Evolutionary conservation across 225 moss, liverwort and hornwort genomes (phyloP), one percentile per base, ranked within the genome.

Genomic region (Takakia lepidozioides): DNA sequence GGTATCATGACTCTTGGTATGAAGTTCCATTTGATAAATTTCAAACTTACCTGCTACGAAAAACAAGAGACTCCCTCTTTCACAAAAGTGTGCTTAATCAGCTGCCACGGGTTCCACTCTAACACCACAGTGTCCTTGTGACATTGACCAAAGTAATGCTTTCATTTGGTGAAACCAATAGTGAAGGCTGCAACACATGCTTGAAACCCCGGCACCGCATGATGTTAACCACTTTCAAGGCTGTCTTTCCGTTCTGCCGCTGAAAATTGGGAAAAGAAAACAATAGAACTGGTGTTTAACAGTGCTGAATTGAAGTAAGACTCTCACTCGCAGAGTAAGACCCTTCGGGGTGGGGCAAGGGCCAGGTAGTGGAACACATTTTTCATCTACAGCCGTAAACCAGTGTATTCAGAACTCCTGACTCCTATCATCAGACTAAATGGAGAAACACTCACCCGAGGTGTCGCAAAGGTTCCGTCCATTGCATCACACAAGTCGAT

Each of bases 401-500:
- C n/a, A n/a, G n/a, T n/a, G n/a, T n/a, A n/a, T n/a, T 46, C 4
- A 29, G 1, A 16, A 25, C 26, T 15, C 14, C 10, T 4, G n/a
- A 16, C n/a, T 29, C n/a, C 18, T 29, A 13, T 49, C 24, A 32
- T 6, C 8, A 32, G 11, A 32, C 7, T 32, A 32, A 32, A 11
- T 32, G 0, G 7, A 32, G 32, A 32, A 32, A 29, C 11, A 27
- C 50, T 56, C 63, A 73, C 68, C 59, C 29, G 44, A 43, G 62
- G 64, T 27, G 44, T 56, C 10, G 62, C 38, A 28, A 51, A 81
- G 16, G 43, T 45, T 2, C 41, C 45, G 40, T 55, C 39, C 9
- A 68, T 49, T 27, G 77, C 46, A 50, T 88, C 87, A 32, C 87
- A 84, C 22, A 70, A 19, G 56, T 88, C 84, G 24, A 88, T 54